phyloP scores from a whole-genome alignment of 129 eudicot species.

The Deinandra increscens region DNA sequence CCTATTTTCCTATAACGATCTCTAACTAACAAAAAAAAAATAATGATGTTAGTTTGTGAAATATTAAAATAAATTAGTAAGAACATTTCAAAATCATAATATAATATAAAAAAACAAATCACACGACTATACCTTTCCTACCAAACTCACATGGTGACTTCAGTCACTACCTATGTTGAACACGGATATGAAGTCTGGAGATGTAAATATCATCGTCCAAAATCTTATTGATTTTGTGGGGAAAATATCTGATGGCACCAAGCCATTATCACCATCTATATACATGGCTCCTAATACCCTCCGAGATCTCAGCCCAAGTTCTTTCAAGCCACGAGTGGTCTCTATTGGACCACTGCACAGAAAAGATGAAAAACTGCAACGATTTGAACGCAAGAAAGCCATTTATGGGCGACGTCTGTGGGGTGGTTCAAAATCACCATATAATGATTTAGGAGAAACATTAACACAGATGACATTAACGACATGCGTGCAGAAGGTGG shows the following conservation, averaged over 20 bases:
- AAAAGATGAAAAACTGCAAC: neutral
- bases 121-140: too few species aligned
- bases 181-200: neutral
- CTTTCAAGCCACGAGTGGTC: slow-evolving; percentile 15
- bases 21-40: too few species aligned
- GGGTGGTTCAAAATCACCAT: neutral
- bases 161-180: neutral
- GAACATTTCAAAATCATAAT: too few species aligned
- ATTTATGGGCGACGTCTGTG: neutral
- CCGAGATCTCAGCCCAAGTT: slow-evolving; percentile 11
- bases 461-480: neutral
- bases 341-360: slow-evolving; percentile 28
- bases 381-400: neutral
- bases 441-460: neutral
- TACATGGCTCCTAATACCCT: slow-evolving; percentile 7
- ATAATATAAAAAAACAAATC: too few species aligned
- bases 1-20: too few species aligned
- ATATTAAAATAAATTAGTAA: too few species aligned
- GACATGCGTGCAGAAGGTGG: slow-evolving; percentile 12
- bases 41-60: too few species aligned
- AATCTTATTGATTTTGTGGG: neutral
- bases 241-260: neutral
- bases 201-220: neutral
- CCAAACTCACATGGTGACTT: too few species aligned
- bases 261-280: neutral